Evolutionary conservation across 148 eudicot genomes (phyloP).

Genomic region (Vaccinium vitisidaea): DNA sequence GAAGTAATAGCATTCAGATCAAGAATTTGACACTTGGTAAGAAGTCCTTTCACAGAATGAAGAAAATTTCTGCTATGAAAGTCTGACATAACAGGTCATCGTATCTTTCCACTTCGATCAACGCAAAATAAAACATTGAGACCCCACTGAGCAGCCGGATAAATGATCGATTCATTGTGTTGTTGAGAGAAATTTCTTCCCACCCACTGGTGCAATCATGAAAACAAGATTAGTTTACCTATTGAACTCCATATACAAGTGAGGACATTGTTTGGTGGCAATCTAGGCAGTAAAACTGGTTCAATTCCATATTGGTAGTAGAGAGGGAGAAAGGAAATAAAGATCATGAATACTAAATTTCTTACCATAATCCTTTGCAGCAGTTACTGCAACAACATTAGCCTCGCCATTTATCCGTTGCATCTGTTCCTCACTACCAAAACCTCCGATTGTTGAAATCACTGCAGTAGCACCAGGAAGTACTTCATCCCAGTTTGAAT

Average conservation of each 20-base stretch:
- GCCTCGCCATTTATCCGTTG: conserved; percentile 95
- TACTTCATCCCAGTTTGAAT: conserved; percentile 95
- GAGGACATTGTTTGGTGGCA: background rate
- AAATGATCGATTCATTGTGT: background rate
- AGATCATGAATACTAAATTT: background rate
- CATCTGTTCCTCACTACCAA: conserved; percentile 97
- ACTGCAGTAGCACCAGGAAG: conserved; percentile 94
- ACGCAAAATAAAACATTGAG: background rate
- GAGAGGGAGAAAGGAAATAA: background rate
- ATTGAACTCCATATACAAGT: background rate
- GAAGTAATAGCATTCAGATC: background rate
- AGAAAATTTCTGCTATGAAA: background rate
- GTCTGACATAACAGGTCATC: background rate
- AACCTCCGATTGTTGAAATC: conserved; percentile 91
- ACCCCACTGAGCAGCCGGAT: background rate
- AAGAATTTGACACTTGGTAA: background rate
- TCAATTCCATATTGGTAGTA: background rate
- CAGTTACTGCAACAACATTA: conserved; percentile 83
- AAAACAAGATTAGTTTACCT: conserved; percentile 5
- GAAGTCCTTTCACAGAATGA: background rate
- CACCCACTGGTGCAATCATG: background rate
- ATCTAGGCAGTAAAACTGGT: background rate
- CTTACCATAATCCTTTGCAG: conserved; percentile 89
- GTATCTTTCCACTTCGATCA: background rate
- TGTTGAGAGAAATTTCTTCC: background rate